Evolutionary conservation across 1,139 yeast genomes (phyloP).

Genomic region (Wickerhamiella pararugosa): DNA sequence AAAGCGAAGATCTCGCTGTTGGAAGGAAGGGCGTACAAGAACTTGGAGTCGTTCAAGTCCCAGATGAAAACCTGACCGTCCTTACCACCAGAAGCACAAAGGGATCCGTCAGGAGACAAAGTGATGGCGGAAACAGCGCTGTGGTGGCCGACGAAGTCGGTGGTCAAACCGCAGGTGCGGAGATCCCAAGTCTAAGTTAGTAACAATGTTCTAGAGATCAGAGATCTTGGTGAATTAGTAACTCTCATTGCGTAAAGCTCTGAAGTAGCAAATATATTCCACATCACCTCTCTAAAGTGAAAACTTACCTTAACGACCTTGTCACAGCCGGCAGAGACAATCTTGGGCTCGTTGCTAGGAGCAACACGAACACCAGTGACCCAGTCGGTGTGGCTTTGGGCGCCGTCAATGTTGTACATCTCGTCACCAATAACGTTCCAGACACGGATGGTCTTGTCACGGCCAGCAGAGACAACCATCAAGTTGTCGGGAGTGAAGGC

Average conservation of each 20-base stretch:
- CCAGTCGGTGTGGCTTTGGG: conserved; percentile 94
- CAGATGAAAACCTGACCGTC: conserved; percentile 98
- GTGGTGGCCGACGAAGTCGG: conserved; percentile 99
- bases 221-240: conserved; percentile 91
- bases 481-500: conserved; percentile 95
- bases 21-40: conserved; percentile 88
- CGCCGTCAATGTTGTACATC: conserved; percentile 63
- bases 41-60: conserved; percentile 83
- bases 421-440: conserved; percentile 99
- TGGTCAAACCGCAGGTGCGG: conserved; percentile 69
- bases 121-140: conserved; percentile 97
- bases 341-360: conserved; percentile 60
- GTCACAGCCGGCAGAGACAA: conserved; percentile 99
- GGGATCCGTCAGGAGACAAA: conserved; percentile 98
- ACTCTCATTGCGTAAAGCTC: conserved; percentile 92
- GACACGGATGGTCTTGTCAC: conserved; percentile 98
- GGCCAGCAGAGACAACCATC: conserved; percentile 97
- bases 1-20: conserved; percentile 96
- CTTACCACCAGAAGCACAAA: conserved; percentile 99
- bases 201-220: conserved; percentile 40
- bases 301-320: conserved; percentile 95
- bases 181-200: conserved; percentile 81
- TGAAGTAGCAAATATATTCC: conserved; percentile 96
- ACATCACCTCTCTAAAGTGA: conserved; percentile 15
- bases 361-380: conserved; percentile 95